These are phyloP conservation scores for Nectriaceae sp. DNA, from an alignment of 2,329 filamentous ascomycete species.

Conservation along the genomic window DNA sequence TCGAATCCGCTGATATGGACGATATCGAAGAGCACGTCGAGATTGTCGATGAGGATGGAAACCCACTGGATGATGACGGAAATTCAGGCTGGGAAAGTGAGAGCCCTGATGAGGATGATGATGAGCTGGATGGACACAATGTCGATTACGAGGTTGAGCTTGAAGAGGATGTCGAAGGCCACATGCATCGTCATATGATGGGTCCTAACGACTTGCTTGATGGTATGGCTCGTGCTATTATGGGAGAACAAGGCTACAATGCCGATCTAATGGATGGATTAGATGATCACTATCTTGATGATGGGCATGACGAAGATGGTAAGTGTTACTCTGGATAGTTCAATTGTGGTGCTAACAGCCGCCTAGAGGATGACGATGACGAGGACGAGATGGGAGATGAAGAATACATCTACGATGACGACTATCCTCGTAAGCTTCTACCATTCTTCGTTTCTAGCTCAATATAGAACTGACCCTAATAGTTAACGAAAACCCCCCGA, in stretches of 20 bases:
- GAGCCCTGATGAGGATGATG: constrained; percentile 57
- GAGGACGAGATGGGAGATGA: constrained; percentile 73
- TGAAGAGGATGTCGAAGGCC: constrained; percentile 36
- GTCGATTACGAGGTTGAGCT: constrained; percentile 60
- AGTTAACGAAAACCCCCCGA: constrained; percentile 45
- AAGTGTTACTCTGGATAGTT: constrained; percentile 12
- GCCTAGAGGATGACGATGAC: constrained; percentile 57
- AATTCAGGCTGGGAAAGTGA: constrained; percentile 64
- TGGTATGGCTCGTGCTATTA: constrained; percentile 58
- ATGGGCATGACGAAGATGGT: constrained; percentile 63
- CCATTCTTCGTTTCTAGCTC: neutral
- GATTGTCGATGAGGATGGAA: constrained; percentile 65
- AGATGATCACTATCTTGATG: constrained; percentile 55
- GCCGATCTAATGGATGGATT: constrained; percentile 53
- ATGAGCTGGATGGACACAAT: constrained; percentile 54
- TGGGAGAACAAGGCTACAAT: constrained; percentile 53
- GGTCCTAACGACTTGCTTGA: constrained; percentile 49
- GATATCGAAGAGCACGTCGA: constrained; percentile 56
- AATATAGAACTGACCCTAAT: neutral
- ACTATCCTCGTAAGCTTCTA: constrained; percentile 54
- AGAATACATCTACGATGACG: constrained; percentile 62
- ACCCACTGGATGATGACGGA: constrained; percentile 60
- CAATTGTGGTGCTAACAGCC: constrained; percentile 5
- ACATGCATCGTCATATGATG: constrained; percentile 42
- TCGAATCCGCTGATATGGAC: constrained; percentile 47